phyloP scores from a whole-genome alignment of 495 filamentous ascomycete genomes.

The Hypoxylon intermedium region DNA sequence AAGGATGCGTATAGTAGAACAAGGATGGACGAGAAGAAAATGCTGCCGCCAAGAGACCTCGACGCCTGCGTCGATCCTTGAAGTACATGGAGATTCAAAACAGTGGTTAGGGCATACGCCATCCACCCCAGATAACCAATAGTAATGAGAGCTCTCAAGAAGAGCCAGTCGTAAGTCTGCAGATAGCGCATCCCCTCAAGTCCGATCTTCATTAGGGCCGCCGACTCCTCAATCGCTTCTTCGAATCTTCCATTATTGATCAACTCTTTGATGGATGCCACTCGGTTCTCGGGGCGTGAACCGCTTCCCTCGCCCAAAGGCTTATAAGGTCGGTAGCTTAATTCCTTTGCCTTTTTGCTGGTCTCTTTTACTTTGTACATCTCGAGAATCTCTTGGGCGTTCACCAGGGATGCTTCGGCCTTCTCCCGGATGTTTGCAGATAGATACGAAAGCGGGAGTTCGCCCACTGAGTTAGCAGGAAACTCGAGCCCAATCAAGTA shows the following conservation, averaged over 20 bases:
- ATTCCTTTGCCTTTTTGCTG: constrained; percentile 74
- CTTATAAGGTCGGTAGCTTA: constrained; percentile 77
- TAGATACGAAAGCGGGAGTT: constrained; percentile 85
- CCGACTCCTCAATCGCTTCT: constrained; percentile 76
- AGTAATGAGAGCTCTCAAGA: constrained; percentile 89
- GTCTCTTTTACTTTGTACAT: constrained; percentile 97
- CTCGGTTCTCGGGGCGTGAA: constrained; percentile 70
- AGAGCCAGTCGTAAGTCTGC: constrained; percentile 97
- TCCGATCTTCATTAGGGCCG: constrained; percentile 75
- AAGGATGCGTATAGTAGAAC: constrained; percentile 80
- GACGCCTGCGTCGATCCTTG: constrained; percentile 72
- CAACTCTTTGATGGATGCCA: constrained; percentile 68
- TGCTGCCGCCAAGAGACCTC: constrained; percentile 64
- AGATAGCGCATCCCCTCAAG: constrained; percentile 90
- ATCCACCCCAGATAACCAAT: constrained; percentile 97
- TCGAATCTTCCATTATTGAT: constrained; percentile 73
- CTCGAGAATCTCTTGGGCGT: constrained; percentile 87
- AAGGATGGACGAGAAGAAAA: constrained; percentile 78
- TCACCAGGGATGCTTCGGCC: constrained; percentile 84
- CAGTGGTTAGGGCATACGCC: constrained; percentile 88
- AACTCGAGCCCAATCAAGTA: constrained; percentile 91
- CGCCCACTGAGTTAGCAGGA: constrained; percentile 95
- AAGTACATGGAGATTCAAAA: constrained; percentile 88
- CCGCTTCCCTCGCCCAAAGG: constrained; percentile 63
- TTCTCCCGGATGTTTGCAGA: constrained; percentile 74